These are phyloP conservation scores for Panicum miliaceum DNA, from an alignment of 176 grass and related monocot species.

Conservation along the genomic window DNA sequence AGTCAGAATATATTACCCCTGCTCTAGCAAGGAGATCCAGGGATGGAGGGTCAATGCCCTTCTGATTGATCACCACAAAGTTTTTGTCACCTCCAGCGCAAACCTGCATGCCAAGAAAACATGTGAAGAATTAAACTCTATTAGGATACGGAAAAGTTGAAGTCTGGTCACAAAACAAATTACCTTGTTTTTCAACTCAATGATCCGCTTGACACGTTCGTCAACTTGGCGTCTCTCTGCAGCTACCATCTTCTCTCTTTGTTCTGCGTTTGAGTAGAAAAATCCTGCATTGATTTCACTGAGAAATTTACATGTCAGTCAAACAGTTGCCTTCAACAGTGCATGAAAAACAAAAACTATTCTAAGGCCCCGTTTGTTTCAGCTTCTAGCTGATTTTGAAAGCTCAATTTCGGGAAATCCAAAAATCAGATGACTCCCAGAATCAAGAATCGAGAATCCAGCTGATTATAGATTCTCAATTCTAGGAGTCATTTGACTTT, in stretches of 20 bases:
- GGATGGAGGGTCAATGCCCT: conserved; percentile 97
- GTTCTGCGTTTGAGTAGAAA: conserved; percentile 95
- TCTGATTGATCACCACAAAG: conserved; percentile 97
- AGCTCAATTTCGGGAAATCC: too few relatives aligned
- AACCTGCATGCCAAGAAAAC: conserved; percentile 59
- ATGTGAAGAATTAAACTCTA: conserved; percentile 1
- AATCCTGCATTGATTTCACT: conserved; percentile 99
- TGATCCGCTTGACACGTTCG: conserved; percentile 90
- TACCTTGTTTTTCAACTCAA: conserved; percentile 95
- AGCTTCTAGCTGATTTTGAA: too few relatives aligned
- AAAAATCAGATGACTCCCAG: too few relatives aligned
- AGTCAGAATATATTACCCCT: conserved; percentile 64
- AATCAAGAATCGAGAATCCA: too few relatives aligned
- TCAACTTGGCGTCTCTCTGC: conserved; percentile 96
- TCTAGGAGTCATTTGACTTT: too few relatives aligned
- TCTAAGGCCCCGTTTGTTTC: too few relatives aligned
- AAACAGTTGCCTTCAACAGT: background rate
- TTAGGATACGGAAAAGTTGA: background rate
- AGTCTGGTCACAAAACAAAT: background rate
- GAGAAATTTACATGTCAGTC: conserved; percentile 46
- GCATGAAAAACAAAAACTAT: background rate
- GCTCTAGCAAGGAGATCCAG: conserved; percentile 92
- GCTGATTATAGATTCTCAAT: too few relatives aligned
- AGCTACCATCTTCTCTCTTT: conserved; percentile 98
- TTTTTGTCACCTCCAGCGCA: conserved; percentile 81